Evolutionary conservation across 495 filamentous ascomycete genomes (phyloP).

Genomic region (Penicillium psychrofluorescens): DNA sequence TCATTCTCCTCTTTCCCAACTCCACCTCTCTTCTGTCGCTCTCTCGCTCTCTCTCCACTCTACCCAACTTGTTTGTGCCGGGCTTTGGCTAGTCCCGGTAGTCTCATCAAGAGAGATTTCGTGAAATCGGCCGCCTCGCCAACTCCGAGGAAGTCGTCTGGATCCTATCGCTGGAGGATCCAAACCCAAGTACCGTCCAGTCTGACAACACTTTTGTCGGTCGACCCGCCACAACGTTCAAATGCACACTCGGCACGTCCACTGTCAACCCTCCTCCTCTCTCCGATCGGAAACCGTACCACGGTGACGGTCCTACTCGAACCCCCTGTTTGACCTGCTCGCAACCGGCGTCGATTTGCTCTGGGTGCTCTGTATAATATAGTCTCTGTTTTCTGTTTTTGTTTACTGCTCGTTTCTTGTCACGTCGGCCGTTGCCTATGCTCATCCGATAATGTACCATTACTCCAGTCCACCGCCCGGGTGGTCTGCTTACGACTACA

Average conservation of each 20-base stretch:
- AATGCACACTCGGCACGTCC: slow-evolving; percentile 40
- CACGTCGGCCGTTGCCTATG: slow-evolving; percentile 17
- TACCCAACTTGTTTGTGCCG: no score
- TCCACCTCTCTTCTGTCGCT: slow-evolving; percentile 1
- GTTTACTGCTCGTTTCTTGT: slow-evolving; percentile 10
- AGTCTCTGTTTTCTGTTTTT: slow-evolving; percentile 25
- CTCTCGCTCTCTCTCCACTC: not conserved
- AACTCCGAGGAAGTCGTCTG: no score
- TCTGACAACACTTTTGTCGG: slow-evolving; percentile 8
- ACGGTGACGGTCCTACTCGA: slow-evolving; percentile 38
- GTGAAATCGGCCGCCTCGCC: no score
- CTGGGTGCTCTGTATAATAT: slow-evolving; percentile 47
- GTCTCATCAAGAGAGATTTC: no score
- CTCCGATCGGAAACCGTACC: slow-evolving; percentile 37
- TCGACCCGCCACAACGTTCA: slow-evolving; percentile 34
- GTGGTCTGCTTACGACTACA: slow-evolving; percentile 45
- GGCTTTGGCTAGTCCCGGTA: no score
- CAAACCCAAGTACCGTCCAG: not conserved
- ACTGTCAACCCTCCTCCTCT: slow-evolving; percentile 37
- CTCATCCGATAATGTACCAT: slow-evolving; percentile 45
- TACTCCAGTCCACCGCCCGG: slow-evolving; percentile 41
- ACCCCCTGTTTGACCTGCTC: slow-evolving; percentile 7
- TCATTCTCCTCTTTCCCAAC: slow-evolving; percentile 2
- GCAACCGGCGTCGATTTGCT: slow-evolving; percentile 33
- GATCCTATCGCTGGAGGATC: no score